Base-by-base conservation (phyloP, 805 yeast genomes). In the Debaryomyces castellii region DNA sequence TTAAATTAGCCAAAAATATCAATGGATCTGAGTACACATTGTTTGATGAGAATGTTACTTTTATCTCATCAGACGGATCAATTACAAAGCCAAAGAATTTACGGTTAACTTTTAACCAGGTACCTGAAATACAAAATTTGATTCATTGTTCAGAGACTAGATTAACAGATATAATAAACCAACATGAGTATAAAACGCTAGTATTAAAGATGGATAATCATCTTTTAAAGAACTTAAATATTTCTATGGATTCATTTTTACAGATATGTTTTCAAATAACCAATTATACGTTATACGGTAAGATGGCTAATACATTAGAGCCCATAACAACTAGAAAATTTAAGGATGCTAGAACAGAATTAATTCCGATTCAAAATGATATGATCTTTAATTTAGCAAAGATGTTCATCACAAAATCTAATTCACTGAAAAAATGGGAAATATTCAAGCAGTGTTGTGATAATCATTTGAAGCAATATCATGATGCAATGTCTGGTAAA, bases 301-400 rank as follows among this genome's bases (percentile, higher is more conserved):
- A 69, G 47, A 54, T 76, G 46, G 71, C 66, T 16, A 71, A 72
- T 52, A 69, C 75, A 2, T 73, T 83, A 41, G 82, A 81, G 45
- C 84, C 84, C 3, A 76, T 80, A 22, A 82, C 90, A 4, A 86
- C 91, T 1, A 71, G 95, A 48, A 73, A 73, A 48, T 87, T 85
- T 62, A 73, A 72, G 49, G 83, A 83, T 58, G 75, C 90, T 4
- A 75, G 95, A 53, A 83, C 90, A 0, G 89, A 85, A 50, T 74
- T 85, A 18, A 71, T 85, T 35, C 80, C 87, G 20, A 71, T 85
- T 34, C 92, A 85, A 55, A 80, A 76, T 52, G 83, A 79, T 16
- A 51, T 63, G 21, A 64, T 79, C 46, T 58, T 74, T 41, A 66
- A 73, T 50, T 66, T 78, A 48, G 85, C 85, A 43, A 89, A 85